phyloP scores from a whole-genome alignment of 129 eudicot species.

The Flaveria ramosissima region DNA sequence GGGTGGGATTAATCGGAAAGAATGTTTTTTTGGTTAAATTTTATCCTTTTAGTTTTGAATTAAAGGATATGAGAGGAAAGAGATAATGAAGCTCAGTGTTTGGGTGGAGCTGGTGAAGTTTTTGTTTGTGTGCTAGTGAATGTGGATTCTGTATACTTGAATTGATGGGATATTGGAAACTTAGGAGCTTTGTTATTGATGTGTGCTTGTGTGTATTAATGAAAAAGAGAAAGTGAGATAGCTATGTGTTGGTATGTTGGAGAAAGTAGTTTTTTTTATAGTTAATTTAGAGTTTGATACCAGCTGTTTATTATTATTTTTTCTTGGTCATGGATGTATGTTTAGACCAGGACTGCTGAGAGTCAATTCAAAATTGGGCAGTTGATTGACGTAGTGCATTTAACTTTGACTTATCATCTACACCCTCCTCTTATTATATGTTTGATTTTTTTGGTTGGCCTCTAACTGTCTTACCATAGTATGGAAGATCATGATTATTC shows the following conservation, averaged over 20 bases:
- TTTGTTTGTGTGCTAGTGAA: constrained; percentile 1
- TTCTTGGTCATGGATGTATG: neutral
- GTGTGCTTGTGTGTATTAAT: neutral
- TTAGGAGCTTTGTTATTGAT: neutral
- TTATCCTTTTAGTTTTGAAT: neutral
- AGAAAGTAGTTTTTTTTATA: neutral
- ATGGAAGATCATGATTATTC: constrained; percentile 2
- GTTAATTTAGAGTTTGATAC: neutral
- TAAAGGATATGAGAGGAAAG: neutral
- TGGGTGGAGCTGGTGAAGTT: constrained; percentile 7
- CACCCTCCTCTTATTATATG: neutral
- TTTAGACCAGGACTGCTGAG: neutral
- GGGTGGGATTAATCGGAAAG: constrained; percentile 4
- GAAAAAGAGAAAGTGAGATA: constrained; percentile 22
- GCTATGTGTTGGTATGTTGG: constrained; percentile 6
- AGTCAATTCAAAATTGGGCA: neutral
- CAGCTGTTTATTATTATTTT: neutral
- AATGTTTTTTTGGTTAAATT: constrained; percentile 4
- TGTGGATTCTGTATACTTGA: constrained; percentile 10
- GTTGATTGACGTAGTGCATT: neutral
- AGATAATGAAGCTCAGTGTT: constrained; percentile 23
- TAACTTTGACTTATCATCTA: neutral
- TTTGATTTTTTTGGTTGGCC: neutral
- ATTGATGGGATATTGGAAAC: neutral
- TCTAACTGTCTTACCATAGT: neutral